phyloP scores from a whole-genome alignment of 169 alveolate genomes.

The Perkinsus olseni region DNA sequence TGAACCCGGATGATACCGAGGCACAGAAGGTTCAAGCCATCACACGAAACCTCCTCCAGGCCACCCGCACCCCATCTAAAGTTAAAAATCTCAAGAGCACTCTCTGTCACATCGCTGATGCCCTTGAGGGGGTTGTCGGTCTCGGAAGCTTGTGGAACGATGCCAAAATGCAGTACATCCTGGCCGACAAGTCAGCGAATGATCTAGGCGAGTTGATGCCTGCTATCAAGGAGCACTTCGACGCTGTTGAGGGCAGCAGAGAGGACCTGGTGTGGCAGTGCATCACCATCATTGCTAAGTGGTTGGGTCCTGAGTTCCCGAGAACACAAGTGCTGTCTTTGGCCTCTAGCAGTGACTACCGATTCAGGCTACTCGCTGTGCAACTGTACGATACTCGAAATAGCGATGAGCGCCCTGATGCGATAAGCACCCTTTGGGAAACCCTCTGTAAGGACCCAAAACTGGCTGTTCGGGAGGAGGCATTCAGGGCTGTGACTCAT shows the following conservation, averaged over 20 bases:
- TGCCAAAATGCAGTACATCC: neutral
- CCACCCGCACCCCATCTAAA: too few species aligned
- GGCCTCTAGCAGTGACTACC: neutral
- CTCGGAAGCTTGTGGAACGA: neutral
- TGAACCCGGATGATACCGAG: too few species aligned
- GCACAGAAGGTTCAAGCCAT: too few species aligned
- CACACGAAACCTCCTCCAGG: too few species aligned
- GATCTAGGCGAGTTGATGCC: neutral
- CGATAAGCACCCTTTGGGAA: neutral
- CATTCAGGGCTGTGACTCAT: neutral
- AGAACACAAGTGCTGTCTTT: neutral
- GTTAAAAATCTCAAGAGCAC: too few species aligned
- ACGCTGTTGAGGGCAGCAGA: neutral
- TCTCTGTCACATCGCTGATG: neutral
- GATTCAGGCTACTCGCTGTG: neutral
- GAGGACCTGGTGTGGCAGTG: neutral
- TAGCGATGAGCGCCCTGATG: neutral
- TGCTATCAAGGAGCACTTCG: neutral
- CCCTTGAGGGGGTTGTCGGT: neutral
- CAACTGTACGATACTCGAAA: neutral
- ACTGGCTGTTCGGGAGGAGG: neutral
- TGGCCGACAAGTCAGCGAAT: neutral
- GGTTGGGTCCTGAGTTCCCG: neutral
- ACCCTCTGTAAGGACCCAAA: neutral
- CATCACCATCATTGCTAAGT: neutral